Evolutionary conservation across 306 rosid genomes (phyloP), one percentile per base, ranked within the genome.

Genomic region (Sicyos baderoa): DNA sequence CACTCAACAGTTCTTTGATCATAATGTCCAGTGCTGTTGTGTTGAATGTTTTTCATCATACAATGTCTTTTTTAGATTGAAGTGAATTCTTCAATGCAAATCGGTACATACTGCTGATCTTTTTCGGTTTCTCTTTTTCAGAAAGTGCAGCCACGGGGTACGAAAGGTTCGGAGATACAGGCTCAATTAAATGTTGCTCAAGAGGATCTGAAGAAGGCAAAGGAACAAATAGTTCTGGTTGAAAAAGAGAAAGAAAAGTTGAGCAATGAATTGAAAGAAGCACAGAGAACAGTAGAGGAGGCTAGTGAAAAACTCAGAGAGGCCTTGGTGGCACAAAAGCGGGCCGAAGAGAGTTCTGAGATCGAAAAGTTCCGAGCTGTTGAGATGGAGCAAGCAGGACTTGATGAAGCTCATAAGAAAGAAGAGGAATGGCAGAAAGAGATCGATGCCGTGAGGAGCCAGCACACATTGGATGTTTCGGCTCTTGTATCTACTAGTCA

Each of bases 331-430:
- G 97, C 98, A 29, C 95, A 85, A 42, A 89, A 86, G 81, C 89
- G 87, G 29, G 98, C 97, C 0, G 95, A 93, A 78, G 96, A 89
- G 69, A 51, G 81, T 77, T 89, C 96, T 4, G 98, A 93, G 86
- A 89, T 93, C 12, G 97, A 89, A 72, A 93, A 86, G 86, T 93
- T 93, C 54, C 88, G 98, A 60, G 96, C 96, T 18, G 84, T 93
- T 23, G 98, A 93, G 79, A 78, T 88, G 91, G 97, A 93, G 78
- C 97, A 93, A 81, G 94, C 94, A 25, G 95, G 97, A 78, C 88
- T 93, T 60, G 98, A 89, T 73, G 88, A 92, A 35, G 78, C 82
- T 14, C 88, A 88, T 74, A 88, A 84, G 83, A 89, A 88, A 81
- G 98, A 93, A 78, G 91, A 74, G 74, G 95, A 89, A 77, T 87